A percentile compares a stretch with the other conserved stretches of the same genome.
Conservation (phyloP, 2,329 filamentous ascomycete genomes). For the Orbilia brochopaga region DNA sequence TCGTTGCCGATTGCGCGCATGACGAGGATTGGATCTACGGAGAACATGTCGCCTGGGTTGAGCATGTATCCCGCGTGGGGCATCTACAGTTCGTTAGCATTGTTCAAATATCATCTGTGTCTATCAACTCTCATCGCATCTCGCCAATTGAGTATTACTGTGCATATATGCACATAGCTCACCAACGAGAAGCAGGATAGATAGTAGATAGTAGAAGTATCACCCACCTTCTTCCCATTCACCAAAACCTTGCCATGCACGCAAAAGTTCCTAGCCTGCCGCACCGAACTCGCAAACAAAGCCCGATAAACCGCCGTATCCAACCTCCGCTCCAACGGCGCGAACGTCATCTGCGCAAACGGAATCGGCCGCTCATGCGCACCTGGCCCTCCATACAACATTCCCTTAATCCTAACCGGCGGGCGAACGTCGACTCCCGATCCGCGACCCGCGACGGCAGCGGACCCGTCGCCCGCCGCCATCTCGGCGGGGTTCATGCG, state of each 20-base stretch:
- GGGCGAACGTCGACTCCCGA: slow-evolving; percentile 66
- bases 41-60: slow-evolving; percentile 98
- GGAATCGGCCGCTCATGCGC: slow-evolving; percentile 68
- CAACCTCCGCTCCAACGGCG: slow-evolving; percentile 84
- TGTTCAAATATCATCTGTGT: background rate
- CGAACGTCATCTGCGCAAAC: slow-evolving; percentile 96
- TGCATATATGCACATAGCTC: background rate
- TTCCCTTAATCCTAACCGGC: slow-evolving; percentile 8
- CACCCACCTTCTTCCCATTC: slow-evolving; percentile 86
- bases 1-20: slow-evolving; percentile 80
- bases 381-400: slow-evolving; percentile 52
- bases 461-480: slow-evolving; percentile 79
- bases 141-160: background rate
- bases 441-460: slow-evolving; percentile 81
- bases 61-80: slow-evolving; percentile 87
- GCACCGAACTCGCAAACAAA: slow-evolving; percentile 88
- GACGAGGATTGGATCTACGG: slow-evolving; percentile 87
- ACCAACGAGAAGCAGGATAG: background rate
- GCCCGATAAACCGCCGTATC: slow-evolving; percentile 95
- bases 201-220: background rate
- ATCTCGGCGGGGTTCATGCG: slow-evolving; percentile 83
- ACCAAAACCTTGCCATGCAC: slow-evolving; percentile 92
- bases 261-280: slow-evolving; percentile 92
- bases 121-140: too few species aligned
- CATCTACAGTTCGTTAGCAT: slow-evolving; percentile 68